Base-by-base conservation (phyloP, 768 basidiomycete genomes). In the Leccinum barrowsii region DNA sequence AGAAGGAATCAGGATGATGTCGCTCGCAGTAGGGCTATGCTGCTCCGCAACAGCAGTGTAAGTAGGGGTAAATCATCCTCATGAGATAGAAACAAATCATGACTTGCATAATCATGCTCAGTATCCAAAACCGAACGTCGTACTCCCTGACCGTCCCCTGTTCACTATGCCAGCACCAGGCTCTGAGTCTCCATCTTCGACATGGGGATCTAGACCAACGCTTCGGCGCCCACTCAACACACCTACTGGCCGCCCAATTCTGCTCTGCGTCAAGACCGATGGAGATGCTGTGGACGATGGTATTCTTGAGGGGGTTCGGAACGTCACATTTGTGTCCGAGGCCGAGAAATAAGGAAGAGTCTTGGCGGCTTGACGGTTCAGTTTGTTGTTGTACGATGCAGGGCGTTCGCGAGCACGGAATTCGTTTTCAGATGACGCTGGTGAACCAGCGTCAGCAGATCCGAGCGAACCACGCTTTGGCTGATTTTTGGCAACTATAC, bases 401-500 rank as follows among this genome's bases (percentile, higher is more conserved):
- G 74, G 65, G 15, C 69, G 71, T 37, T 73, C 73, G 57, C 63
- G 72, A 46, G 40, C 11, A 17, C 59, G 63, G 12, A 17, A 32
- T 50, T 74, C 72, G 21, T 53, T 64, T 54, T 73, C 72, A 10
- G 68, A 73, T 40, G 66, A 66, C 17, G 63, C 56, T 10, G 72
- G 73, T 50, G 73, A 74, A 49, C 64, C 63, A 30, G 68, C 30
- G 26, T 55, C 71, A 63, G 76, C 79, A 12, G 81, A 73, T 51
- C 85, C 85, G n/a, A 88, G 67, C 2, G 88, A 89, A 19, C 84
- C 80, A 55, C 87, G 80, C 65, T 89, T 87, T 42, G 73, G 60
- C 62, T 82, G 80, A 28, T 67, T 66, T 59, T 78, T 70, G 69
- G 71, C 66, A 17, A 76, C 75, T 28, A 76, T 66, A 15, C 71